A percentile compares a stretch with the other conserved stretches of the same genome.
These are phyloP conservation scores for Trichopus zeylanicus DNA, from an alignment of 116 monocot genomes.

Conservation along the genomic window DNA sequence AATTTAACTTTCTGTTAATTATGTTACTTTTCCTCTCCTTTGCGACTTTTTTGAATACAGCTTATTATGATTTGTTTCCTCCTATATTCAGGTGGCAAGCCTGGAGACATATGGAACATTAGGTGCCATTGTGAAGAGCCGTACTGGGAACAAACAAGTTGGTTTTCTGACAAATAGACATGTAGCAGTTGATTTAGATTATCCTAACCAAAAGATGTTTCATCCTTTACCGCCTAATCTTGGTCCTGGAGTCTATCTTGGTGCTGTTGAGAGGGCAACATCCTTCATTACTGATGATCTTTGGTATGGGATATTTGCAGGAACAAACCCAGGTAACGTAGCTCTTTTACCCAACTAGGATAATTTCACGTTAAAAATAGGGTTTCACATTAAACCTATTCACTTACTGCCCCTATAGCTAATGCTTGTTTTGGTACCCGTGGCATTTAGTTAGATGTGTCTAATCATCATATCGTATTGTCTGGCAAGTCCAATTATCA, in stretches of 20 bases:
- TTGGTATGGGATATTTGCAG: conserved; percentile 80
- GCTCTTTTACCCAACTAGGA: too few relatives aligned
- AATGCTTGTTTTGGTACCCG: too few relatives aligned
- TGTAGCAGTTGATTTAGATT: conserved; percentile 77
- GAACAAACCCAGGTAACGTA: conserved; percentile 73
- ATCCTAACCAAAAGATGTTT: conserved; percentile 81
- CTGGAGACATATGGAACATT: conserved; percentile 73
- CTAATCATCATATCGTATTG: too few relatives aligned
- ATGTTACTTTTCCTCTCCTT: neutral
- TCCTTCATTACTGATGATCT: conserved; percentile 77
- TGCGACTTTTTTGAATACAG: neutral
- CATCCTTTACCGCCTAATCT: conserved; percentile 76
- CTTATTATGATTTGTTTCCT: neutral
- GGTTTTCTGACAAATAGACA: conserved; percentile 75
- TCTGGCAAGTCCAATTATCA: too few relatives aligned
- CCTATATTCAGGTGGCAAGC: conserved; percentile 45
- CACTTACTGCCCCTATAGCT: too few relatives aligned
- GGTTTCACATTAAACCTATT: too few relatives aligned
- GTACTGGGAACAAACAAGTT: conserved; percentile 68
- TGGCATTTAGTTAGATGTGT: too few relatives aligned
- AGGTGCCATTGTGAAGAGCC: conserved; percentile 60
- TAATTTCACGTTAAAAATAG: too few relatives aligned
- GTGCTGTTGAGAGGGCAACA: conserved; percentile 77
- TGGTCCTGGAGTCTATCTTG: conserved; percentile 72
- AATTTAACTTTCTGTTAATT: too few relatives aligned